Percentiles rank a stretch among this genome's conserved stretches.
phyloP scores from a whole-genome alignment of 495 filamentous ascomycete genomes.

The Talaromyces nanjingensis region DNA sequence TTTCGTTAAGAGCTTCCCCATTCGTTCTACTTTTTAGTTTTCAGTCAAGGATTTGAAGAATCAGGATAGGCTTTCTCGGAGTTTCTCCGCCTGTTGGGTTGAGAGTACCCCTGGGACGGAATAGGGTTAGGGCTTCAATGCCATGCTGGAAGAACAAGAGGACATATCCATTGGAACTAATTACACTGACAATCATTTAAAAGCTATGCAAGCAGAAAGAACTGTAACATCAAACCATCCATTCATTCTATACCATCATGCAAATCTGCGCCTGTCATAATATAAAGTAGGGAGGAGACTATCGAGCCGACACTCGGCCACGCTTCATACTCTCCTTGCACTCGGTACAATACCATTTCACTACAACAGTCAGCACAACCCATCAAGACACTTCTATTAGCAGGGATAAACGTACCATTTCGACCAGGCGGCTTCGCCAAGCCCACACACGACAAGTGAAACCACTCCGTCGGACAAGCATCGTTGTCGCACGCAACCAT shows the following conservation, averaged over 20 bases:
- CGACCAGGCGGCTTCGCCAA: constrained; percentile 75
- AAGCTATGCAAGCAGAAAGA: neutral
- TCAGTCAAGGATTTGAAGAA: no score
- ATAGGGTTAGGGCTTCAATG: neutral
- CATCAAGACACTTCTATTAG: neutral
- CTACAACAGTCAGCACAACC: constrained; percentile 37
- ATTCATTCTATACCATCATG: neutral
- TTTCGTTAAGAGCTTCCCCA: neutral
- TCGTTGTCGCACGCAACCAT: constrained; percentile 98
- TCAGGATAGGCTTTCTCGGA: no score
- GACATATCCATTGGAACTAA: neutral
- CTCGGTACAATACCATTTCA: constrained; percentile 87
- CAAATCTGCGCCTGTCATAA: neutral
- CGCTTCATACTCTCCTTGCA: constrained; percentile 68
- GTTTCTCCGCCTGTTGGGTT: no score
- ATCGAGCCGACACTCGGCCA: constrained; percentile 19
- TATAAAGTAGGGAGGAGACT: neutral
- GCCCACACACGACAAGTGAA: constrained; percentile 89
- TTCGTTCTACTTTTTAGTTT: neutral
- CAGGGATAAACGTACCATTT: constrained; percentile 54
- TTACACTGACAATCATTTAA: neutral
- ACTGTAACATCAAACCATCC: neutral
- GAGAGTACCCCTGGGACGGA: no score
- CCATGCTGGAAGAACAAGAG: neutral
- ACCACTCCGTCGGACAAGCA: constrained; percentile 85